Percentiles rank a stretch among this genome's conserved stretches.
phyloP scores from a whole-genome alignment of 2,329 filamentous ascomycete genomes.

The Ceratocystis huliohia region DNA sequence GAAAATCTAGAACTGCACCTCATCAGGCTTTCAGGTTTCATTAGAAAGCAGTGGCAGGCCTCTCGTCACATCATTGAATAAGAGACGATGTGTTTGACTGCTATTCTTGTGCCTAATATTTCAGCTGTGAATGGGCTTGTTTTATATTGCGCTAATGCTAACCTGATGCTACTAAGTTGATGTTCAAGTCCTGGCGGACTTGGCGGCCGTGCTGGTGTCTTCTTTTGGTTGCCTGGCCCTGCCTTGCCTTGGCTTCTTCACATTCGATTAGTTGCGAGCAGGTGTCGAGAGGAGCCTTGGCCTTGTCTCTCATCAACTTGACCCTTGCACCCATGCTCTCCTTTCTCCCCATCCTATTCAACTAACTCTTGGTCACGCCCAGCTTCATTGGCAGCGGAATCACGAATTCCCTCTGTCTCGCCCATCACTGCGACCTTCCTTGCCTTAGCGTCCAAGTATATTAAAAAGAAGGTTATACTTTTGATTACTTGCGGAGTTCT shows the following conservation, averaged over 20 bases:
- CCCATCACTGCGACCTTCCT: not conserved
- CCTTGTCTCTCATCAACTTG: not conserved
- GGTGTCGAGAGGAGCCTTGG: not conserved
- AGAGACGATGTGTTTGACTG: not conserved
- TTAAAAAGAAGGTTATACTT: too few relatives aligned
- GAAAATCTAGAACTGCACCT: not conserved
- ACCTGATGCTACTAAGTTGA: too few relatives aligned
- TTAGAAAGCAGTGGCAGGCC: not conserved
- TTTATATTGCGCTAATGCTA: not conserved
- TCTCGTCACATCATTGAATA: not conserved
- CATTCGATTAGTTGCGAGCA: not conserved
- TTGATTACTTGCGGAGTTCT: not conserved
- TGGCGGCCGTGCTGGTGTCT: not conserved
- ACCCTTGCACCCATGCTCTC: not conserved
- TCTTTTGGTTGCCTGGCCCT: not conserved
- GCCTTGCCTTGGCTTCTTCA: not conserved
- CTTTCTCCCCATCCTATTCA: not conserved
- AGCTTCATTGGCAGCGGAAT: constrained; percentile 3
- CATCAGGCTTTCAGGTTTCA: not conserved
- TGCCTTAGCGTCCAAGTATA: not conserved
- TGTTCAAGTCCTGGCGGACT: not conserved
- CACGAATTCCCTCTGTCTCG: not conserved
- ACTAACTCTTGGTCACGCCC: not conserved
- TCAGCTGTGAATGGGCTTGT: constrained; percentile 6
- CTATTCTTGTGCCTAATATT: not conserved